These are phyloP conservation scores for Plasmodium cynomolgi DNA, from an alignment of 169 alveolate genomes.

Conservation along the genomic window DNA sequence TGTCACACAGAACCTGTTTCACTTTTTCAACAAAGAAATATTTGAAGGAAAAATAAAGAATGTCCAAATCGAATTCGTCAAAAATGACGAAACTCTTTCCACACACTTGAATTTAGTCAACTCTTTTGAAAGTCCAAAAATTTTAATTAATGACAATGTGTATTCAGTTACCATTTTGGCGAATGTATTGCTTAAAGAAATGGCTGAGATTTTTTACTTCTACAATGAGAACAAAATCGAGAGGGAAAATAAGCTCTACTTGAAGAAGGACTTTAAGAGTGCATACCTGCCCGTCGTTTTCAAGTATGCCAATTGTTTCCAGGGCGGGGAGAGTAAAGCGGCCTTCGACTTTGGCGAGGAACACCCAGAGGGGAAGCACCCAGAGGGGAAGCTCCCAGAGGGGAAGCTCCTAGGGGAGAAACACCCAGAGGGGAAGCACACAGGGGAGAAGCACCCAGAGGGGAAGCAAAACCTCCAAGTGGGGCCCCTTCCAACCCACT, in stretches of 20 bases:
- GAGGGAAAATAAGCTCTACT: constrained; percentile 62
- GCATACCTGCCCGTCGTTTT: constrained; percentile 27
- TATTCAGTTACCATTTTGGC: constrained; percentile 34
- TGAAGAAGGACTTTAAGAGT: constrained; percentile 40
- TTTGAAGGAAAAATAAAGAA: constrained; percentile 34
- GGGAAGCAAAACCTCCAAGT: not conserved
- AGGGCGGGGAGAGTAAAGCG: not conserved
- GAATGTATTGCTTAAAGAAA: constrained; percentile 57
- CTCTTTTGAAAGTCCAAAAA: constrained; percentile 54
- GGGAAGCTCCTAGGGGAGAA: not conserved
- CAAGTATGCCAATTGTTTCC: constrained; percentile 42
- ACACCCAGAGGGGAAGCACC: not conserved
- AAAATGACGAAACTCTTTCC: constrained; percentile 41
- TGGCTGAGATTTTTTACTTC: constrained; percentile 68
- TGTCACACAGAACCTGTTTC: constrained; percentile 48
- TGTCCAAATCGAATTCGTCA: constrained; percentile 53
- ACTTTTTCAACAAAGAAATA: constrained; percentile 64
- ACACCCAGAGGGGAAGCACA: not conserved
- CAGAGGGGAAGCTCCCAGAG: not conserved
- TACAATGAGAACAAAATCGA: constrained; percentile 51
- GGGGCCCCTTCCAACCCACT: not conserved
- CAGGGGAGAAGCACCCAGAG: not conserved
- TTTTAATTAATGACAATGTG: constrained; percentile 45
- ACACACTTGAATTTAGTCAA: constrained; percentile 49
- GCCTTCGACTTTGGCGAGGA: constrained; percentile 19